These are phyloP conservation scores for Pseudogymnoascus sp. DNA, from an alignment of 2,329 filamentous ascomycete species.

Conservation along the genomic window DNA sequence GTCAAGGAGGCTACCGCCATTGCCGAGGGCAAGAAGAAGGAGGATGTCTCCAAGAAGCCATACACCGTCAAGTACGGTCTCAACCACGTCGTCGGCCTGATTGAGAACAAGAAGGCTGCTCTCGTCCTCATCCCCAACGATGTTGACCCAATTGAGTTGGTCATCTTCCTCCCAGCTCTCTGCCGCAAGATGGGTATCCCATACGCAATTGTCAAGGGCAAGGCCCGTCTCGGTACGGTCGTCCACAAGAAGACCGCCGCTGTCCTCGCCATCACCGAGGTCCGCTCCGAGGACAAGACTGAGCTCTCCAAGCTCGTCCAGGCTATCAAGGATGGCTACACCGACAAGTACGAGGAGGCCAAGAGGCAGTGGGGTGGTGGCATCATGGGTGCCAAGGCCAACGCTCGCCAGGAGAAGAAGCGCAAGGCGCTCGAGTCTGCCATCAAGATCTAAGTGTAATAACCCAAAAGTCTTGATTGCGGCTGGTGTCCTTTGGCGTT, in stretches of 20 bases:
- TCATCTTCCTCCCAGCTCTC: slow-evolving; percentile 96
- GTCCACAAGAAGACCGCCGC: slow-evolving; percentile 99
- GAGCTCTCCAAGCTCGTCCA: slow-evolving; percentile 96
- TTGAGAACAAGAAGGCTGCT: slow-evolving; percentile 99
- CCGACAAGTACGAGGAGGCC: slow-evolving; percentile 86
- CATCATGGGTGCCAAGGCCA: slow-evolving; percentile 97
- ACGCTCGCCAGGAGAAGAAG: slow-evolving; percentile 56
- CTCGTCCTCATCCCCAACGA: slow-evolving; percentile 98
- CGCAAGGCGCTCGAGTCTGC: slow-evolving; percentile 83
- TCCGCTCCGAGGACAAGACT: slow-evolving; percentile 94
- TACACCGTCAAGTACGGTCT: slow-evolving; percentile 99
- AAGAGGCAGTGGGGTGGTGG: slow-evolving; percentile 97
- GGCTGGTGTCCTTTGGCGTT: slow-evolving; percentile 24
- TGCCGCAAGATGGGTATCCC: slow-evolving; percentile 99
- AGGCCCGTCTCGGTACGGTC: slow-evolving; percentile 96
- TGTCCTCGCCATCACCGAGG: slow-evolving; percentile 90
- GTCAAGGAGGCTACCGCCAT: slow-evolving; percentile 96
- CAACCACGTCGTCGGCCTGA: slow-evolving; percentile 95
- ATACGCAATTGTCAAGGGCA: slow-evolving; percentile 99
- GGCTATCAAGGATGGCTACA: slow-evolving; percentile 95
- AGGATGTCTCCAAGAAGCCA: slow-evolving; percentile 99
- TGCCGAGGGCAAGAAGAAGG: slow-evolving; percentile 99
- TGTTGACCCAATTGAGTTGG: slow-evolving; percentile 98
- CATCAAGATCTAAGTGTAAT: slow-evolving; percentile 80
- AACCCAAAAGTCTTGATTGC: slow-evolving; percentile 18